Evolutionary conservation across 2,329 filamentous ascomycete genomes (phyloP).

Genomic region (Verticillium dahliae): DNA sequence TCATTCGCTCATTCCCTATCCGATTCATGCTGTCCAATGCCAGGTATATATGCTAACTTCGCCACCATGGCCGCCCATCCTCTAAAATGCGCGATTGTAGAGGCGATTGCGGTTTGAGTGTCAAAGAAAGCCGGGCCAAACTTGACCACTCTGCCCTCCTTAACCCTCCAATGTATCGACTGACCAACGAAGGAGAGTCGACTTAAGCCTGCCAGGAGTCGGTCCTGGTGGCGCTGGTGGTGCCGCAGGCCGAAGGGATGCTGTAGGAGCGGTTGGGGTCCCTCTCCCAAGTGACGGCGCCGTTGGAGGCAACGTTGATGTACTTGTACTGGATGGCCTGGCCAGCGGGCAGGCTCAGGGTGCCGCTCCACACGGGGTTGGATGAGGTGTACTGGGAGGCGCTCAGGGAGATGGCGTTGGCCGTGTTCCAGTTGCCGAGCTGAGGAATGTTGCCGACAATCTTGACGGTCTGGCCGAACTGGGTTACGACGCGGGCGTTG

Average conservation of each 20-base stretch:
- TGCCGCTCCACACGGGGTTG: constrained; percentile 56
- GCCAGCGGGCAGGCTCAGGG: constrained; percentile 49
- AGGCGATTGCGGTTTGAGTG: neutral
- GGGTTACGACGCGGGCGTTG: constrained; percentile 49
- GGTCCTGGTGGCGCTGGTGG: constrained; percentile 17
- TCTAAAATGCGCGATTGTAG: neutral
- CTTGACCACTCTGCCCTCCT: neutral
- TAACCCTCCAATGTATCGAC: neutral
- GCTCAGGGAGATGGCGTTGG: constrained; percentile 47
- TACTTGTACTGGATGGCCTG: constrained; percentile 61
- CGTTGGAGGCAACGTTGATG: constrained; percentile 49
- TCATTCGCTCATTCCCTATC: neutral
- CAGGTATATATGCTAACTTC: neutral
- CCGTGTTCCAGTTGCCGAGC: constrained; percentile 57
- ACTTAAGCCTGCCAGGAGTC: constrained; percentile 25
- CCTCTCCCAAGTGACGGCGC: constrained; percentile 56
- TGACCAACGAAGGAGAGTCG: neutral
- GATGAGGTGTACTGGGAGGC: constrained; percentile 50
- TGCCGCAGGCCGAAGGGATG: constrained; percentile 21
- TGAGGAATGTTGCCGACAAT: constrained; percentile 51
- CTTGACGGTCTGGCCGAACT: constrained; percentile 58
- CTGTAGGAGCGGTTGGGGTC: constrained; percentile 44
- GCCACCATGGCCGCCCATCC: neutral
- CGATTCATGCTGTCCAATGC: neutral
- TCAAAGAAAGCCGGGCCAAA: neutral